Percentiles rank a stretch among this genome's conserved stretches.
Evolutionary conservation across 768 basidiomycete species (phyloP).

Genomic region (Tremella yokohamensis): DNA sequence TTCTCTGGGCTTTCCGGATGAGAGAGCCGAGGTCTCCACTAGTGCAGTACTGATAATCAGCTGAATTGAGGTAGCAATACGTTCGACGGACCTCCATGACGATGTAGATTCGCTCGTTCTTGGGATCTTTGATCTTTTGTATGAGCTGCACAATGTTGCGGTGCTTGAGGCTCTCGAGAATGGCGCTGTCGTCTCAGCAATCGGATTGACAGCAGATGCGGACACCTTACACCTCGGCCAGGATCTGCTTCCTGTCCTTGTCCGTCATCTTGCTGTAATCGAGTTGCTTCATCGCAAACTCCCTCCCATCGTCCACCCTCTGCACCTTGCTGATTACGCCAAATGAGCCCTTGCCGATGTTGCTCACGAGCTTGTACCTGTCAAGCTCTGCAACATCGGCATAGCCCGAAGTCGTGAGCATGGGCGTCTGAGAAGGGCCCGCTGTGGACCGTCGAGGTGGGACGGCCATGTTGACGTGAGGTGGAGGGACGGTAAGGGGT

Average conservation of each 20-base stretch:
- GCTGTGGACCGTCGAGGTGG: background rate
- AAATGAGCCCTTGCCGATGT: slow-evolving; percentile 96
- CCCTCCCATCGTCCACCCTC: slow-evolving; percentile 71
- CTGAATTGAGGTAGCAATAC: background rate
- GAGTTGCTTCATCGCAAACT: slow-evolving; percentile 86
- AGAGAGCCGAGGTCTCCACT: slow-evolving; percentile 87
- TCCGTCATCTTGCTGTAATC: slow-evolving; percentile 97
- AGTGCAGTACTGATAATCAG: slow-evolving; percentile 68
- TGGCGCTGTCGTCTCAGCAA: slow-evolving; percentile 62
- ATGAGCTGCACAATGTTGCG: slow-evolving; percentile 77
- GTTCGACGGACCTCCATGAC: slow-evolving; percentile 70
- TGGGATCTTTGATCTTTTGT: slow-evolving; percentile 72
- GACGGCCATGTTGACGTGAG: slow-evolving; percentile 3
- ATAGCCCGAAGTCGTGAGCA: slow-evolving; percentile 15
- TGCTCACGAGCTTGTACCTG: slow-evolving; percentile 78
- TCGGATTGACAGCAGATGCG: background rate
- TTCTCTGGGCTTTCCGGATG: slow-evolving; percentile 60
- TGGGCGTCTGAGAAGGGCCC: background rate
- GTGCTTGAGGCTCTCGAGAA: slow-evolving; percentile 90
- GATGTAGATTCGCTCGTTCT: slow-evolving; percentile 87
- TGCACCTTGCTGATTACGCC: slow-evolving; percentile 94
- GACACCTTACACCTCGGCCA: slow-evolving; percentile 88
- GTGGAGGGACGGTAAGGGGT: too few relatives aligned
- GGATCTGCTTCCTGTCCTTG: slow-evolving; percentile 91
- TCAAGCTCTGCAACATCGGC: slow-evolving; percentile 56